Evolutionary conservation across 371 early-diverging fungal genomes (phyloP).

Genomic region (Rhizopus arrhizus): DNA sequence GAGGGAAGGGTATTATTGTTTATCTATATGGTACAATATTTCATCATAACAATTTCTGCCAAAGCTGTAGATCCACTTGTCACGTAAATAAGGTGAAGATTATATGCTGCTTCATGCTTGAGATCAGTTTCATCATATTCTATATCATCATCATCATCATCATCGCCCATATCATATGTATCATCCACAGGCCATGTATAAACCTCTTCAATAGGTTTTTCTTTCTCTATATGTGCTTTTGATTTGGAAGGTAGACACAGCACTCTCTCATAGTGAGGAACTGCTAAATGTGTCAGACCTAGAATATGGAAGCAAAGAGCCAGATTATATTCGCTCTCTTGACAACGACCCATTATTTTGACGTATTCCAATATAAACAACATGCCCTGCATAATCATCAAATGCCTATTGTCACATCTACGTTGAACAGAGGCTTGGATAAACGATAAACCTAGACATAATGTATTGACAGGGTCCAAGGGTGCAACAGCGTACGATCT

Average conservation of each 20-base stretch:
- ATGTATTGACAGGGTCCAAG: conserved; percentile 67
- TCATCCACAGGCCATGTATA: conserved; percentile 30
- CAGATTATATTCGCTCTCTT: conserved; percentile 85
- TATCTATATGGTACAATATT: conserved; percentile 63
- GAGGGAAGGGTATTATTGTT: background rate
- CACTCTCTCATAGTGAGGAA: conserved; percentile 78
- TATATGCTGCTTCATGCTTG: conserved; percentile 77
- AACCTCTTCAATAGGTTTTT: conserved; percentile 29
- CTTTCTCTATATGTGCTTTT: conserved; percentile 22
- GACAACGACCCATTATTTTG: conserved; percentile 51
- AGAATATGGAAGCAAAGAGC: conserved; percentile 86
- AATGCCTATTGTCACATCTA: conserved; percentile 70
- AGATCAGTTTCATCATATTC: conserved; percentile 55
- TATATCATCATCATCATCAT: conserved; percentile 34
- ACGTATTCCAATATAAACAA: conserved; percentile 72
- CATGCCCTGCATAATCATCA: conserved; percentile 67
- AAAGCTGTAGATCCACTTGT: conserved; percentile 70
- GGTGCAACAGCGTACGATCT: conserved; percentile 62
- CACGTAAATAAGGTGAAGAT: conserved; percentile 71
- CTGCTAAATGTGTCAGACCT: conserved; percentile 78
- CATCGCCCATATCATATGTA: conserved; percentile 2
- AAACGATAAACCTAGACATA: conserved; percentile 65
- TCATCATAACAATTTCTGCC: conserved; percentile 66
- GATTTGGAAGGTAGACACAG: conserved; percentile 56
- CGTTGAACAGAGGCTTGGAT: conserved; percentile 71